Evolutionary conservation across 176 grass and related monocot species (phyloP), one percentile per base, ranked within the genome.

Genomic region (Tillandsia leiboldiana): DNA sequence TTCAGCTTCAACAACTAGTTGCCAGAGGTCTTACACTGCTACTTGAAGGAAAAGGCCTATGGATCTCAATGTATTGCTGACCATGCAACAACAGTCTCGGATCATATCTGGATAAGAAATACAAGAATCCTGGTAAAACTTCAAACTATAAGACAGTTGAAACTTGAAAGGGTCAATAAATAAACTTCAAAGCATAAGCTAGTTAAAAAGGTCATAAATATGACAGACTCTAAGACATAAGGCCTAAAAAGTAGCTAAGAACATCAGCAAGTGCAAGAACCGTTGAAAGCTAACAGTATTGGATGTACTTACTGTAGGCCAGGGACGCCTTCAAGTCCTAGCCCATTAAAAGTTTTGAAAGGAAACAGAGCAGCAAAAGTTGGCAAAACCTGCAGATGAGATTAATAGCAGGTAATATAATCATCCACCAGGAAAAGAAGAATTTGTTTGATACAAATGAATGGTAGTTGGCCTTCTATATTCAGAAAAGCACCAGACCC

Each of bases 21-120:
- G 66, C 70, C 71, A 69, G 59, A 15, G 63, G 18, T 69, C 78
- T 86, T 85, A 97, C 93, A 76, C 14, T 87, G 49, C 78, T 66
- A 62, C 29, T 68, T 17, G 93, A 87, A 80, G 89, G 93, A 71
- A 97, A 83, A 70, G 81, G 71, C 67, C 49, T 79, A 50, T 85
- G 85, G 26, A 97, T 82, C 73, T 97, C 89, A 65, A 97, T 97
- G 82, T 97, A 97, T n/a, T 97, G 93, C 75, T 97, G 93, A 69
- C 89, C 89, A 24, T 97, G 93, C 77, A 97, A 84, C 73, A 97
- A 59, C 75, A 97, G 86, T 23, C 68, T 84, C 70, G 66, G 70
- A 79, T 97, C 89, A 50, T 83, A 81, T 72, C 89, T 97, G 72
- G 64, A 82, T 74, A 80, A 73, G 20, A 42, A 42, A 42, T 6